A percentile compares a stretch with the other conserved stretches of the same genome.
Evolutionary conservation across 106 monocot genomes (phyloP).

Genomic region (Ottelia alismoides): DNA sequence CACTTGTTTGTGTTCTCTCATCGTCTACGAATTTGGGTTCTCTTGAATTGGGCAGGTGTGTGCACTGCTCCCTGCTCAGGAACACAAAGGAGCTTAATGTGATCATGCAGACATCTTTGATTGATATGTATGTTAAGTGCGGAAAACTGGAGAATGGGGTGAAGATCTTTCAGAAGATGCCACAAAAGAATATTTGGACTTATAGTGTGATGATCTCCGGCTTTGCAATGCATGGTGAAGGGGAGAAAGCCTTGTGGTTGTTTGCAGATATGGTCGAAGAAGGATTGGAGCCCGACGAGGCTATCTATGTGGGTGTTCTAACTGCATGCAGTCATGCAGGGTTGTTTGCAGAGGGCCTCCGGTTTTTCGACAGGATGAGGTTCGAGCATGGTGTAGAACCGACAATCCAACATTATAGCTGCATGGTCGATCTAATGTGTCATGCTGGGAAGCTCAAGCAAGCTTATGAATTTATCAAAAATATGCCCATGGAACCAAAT

Average conservation of each 20-base stretch:
- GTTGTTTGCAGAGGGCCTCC: slow-evolving; percentile 40
- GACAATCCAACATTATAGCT: slow-evolving; percentile 51
- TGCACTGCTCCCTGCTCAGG: slow-evolving; percentile 39
- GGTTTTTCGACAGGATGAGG: slow-evolving; percentile 46
- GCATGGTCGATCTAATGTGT: slow-evolving; percentile 61
- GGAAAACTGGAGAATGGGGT: slow-evolving; percentile 39
- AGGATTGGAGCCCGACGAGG: slow-evolving; percentile 40
- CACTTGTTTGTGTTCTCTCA: slow-evolving; percentile 37
- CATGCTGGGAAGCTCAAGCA: slow-evolving; percentile 42
- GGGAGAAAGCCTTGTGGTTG: slow-evolving; percentile 28
- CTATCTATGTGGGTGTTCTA: slow-evolving; percentile 47
- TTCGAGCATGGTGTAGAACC: slow-evolving; percentile 39
- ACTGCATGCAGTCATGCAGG: slow-evolving; percentile 61
- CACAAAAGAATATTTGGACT: slow-evolving; percentile 40
- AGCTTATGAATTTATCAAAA: slow-evolving; percentile 29
- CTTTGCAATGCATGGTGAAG: slow-evolving; percentile 48
- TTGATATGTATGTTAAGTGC: slow-evolving; percentile 70
- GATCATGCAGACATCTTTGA: slow-evolving; percentile 38
- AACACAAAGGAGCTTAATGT: slow-evolving; percentile 23
- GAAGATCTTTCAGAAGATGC: slow-evolving; percentile 33
- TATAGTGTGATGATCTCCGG: slow-evolving; percentile 67
- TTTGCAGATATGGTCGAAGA: slow-evolving; percentile 43
- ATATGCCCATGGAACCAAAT: slow-evolving; percentile 37
- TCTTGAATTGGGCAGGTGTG: slow-evolving; percentile 32
- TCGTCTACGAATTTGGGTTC: slow-evolving; percentile 43